These are phyloP conservation scores for Colletotrichum brevisporum DNA, from an alignment of 2,329 filamentous ascomycete species.

Conservation along the genomic window DNA sequence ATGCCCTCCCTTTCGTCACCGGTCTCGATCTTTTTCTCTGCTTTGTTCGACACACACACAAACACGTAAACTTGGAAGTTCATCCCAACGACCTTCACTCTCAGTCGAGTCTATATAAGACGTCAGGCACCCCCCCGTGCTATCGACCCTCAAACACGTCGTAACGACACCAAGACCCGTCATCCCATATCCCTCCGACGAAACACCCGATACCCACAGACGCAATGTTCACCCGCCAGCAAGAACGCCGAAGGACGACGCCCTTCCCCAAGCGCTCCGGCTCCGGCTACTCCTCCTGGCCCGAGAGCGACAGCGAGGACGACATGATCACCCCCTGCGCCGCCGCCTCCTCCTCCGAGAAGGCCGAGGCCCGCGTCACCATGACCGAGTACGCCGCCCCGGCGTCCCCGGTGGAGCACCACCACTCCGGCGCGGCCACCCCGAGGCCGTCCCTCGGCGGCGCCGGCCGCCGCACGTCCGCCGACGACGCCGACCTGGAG, in stretches of 20 bases:
- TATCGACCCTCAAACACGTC: not conserved
- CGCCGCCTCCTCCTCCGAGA: constrained; percentile 28
- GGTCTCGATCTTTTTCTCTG: constrained; percentile 3
- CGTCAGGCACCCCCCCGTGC: too few relatives aligned
- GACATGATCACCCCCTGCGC: constrained; percentile 39
- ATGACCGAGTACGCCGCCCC: constrained; percentile 36
- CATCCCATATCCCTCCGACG: not conserved
- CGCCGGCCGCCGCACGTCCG: constrained; percentile 33
- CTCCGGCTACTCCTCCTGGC: constrained; percentile 35
- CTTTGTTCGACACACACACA: too few relatives aligned
- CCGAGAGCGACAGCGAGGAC: constrained; percentile 40
- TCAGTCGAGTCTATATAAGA: too few relatives aligned
- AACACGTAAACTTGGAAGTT: not conserved
- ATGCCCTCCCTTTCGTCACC: constrained; percentile 11
- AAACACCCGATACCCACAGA: not conserved
- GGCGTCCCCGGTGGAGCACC: constrained; percentile 9
- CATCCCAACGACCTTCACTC: not conserved
- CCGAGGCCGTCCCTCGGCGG: constrained; percentile 19
- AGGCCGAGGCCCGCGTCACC: constrained; percentile 33
- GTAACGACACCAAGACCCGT: not conserved
- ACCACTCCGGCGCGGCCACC: not conserved
- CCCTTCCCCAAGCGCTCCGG: constrained; percentile 29
- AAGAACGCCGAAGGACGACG: not conserved
- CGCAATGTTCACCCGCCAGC: constrained; percentile 34
- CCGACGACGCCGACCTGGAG: constrained; percentile 33